Percentiles rank a stretch among this genome's conserved stretches.
phyloP scores from a whole-genome alignment of 495 filamentous ascomycete genomes.

The Daldinia grandis region DNA sequence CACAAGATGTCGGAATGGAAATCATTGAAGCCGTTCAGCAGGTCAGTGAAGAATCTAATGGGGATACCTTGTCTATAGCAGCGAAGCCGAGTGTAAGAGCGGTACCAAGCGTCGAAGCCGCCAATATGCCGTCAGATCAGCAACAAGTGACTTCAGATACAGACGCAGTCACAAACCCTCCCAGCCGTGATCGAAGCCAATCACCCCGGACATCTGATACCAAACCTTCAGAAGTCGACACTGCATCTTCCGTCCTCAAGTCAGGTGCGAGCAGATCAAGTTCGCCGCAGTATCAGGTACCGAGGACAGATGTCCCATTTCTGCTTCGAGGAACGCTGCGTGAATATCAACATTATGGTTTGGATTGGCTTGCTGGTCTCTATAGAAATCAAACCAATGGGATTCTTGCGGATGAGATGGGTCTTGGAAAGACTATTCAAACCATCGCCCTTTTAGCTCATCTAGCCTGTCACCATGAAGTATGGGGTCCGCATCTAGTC shows the following conservation, averaged over 20 bases:
- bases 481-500: conserved; percentile 96
- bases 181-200: conserved; percentile 56
- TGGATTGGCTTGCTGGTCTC: conserved; percentile 94
- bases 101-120: conserved; percentile 38
- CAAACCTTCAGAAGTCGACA: conserved; percentile 74
- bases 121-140: conserved; percentile 31
- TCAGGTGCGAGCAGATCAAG: conserved; percentile 52
- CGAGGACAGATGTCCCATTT: conserved; percentile 82
- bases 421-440: conserved; percentile 98
- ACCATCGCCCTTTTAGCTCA: conserved; percentile 95
- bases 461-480: conserved; percentile 86
- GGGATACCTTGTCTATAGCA: conserved; percentile 40
- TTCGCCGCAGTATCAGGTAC: conserved; percentile 54
- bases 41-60: conserved; percentile 46
- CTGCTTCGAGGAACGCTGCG: conserved; percentile 91
- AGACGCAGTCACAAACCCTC: conserved; percentile 47
- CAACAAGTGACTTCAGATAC: conserved; percentile 48
- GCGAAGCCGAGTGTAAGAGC: conserved; percentile 19
- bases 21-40: conserved; percentile 47
- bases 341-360: conserved; percentile 94
- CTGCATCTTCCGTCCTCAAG: conserved; percentile 67
- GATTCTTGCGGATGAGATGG: conserved; percentile 99
- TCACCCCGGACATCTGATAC: conserved; percentile 71
- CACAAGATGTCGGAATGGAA: conserved; percentile 35
- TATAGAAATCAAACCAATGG: conserved; percentile 95